phyloP scores from a whole-genome alignment of 352 stramenopile species.

The Globisporangium canariense region DNA sequence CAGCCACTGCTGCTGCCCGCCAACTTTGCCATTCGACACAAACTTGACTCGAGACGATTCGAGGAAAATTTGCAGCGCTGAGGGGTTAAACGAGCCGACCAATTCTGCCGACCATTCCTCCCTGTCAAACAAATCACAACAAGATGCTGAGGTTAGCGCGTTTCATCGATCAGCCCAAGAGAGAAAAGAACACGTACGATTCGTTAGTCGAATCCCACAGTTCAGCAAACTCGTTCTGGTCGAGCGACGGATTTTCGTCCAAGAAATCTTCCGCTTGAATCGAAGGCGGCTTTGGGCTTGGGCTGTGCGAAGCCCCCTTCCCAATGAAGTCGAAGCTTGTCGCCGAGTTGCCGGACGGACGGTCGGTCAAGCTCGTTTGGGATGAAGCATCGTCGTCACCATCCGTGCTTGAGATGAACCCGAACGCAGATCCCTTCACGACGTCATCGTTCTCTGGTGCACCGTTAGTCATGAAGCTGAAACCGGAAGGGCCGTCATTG shows the following conservation, averaged over 20 bases:
- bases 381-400: slow-evolving; percentile 42
- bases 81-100: slow-evolving; percentile 46
- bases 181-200: slow-evolving; percentile 41
- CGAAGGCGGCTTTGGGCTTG: slow-evolving; percentile 24
- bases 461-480: slow-evolving; percentile 42
- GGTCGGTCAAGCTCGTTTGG: slow-evolving; percentile 39
- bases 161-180: neutral
- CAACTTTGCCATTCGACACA: slow-evolving; percentile 69
- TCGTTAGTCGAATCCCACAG: slow-evolving; percentile 81
- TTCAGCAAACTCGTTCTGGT: slow-evolving; percentile 59
- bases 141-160: neutral
- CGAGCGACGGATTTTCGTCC: slow-evolving; percentile 35
- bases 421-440: slow-evolving; percentile 57
- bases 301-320: slow-evolving; percentile 16
- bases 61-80: slow-evolving; percentile 60
- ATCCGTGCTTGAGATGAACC: slow-evolving; percentile 61
- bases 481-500: slow-evolving; percentile 29
- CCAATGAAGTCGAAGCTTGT: slow-evolving; percentile 42
- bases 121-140: slow-evolving; percentile 24
- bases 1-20: slow-evolving; percentile 71
- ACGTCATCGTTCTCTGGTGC: slow-evolving; percentile 12
- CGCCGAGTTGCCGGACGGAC: slow-evolving; percentile 34
- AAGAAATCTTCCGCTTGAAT: slow-evolving; percentile 62
- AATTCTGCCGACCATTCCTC: slow-evolving; percentile 76
- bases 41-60: slow-evolving; percentile 61